phyloP scores from a whole-genome alignment of 2,329 filamentous ascomycete species.

The Paramyrothecium roridum region DNA sequence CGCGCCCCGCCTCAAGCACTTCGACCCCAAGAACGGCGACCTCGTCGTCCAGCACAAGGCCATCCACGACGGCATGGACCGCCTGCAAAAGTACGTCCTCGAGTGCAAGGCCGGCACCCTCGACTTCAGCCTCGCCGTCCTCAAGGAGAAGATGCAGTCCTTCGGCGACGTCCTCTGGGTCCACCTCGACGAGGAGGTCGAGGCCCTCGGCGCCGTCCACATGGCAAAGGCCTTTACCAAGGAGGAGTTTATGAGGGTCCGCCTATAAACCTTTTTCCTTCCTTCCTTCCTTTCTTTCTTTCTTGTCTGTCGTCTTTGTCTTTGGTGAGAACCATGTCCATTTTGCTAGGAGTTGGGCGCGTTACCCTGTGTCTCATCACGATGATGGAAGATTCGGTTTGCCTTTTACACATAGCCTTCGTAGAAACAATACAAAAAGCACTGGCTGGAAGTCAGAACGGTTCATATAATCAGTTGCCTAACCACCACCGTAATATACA shows the following conservation, averaged over 20 bases:
- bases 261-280: slow-evolving; percentile 60
- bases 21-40: slow-evolving; percentile 52
- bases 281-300: no score
- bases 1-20: slow-evolving; percentile 75
- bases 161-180: slow-evolving; percentile 79
- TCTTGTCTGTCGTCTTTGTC: slow-evolving; percentile 3
- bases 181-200: slow-evolving; percentile 83
- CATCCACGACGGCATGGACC: slow-evolving; percentile 75
- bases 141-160: slow-evolving; percentile 70
- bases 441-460: no score
- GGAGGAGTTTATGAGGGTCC: slow-evolving; percentile 70
- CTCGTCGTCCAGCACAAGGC: slow-evolving; percentile 71
- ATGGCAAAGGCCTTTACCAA: slow-evolving; percentile 81
- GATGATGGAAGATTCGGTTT: no score
- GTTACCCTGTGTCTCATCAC: no score
- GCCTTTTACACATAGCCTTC: no score
- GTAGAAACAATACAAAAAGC: no score
- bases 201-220: slow-evolving; percentile 75
- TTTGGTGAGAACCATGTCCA: neutral
- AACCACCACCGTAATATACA: no score
- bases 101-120: slow-evolving; percentile 60
- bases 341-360: no score
- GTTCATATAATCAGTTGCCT: no score
- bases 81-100: slow-evolving; percentile 62
- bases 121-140: slow-evolving; percentile 51